These are phyloP conservation scores for Rhodotorula glutinis DNA, from an alignment of 1,284 basidiomycete species.

Conservation along the genomic window DNA sequence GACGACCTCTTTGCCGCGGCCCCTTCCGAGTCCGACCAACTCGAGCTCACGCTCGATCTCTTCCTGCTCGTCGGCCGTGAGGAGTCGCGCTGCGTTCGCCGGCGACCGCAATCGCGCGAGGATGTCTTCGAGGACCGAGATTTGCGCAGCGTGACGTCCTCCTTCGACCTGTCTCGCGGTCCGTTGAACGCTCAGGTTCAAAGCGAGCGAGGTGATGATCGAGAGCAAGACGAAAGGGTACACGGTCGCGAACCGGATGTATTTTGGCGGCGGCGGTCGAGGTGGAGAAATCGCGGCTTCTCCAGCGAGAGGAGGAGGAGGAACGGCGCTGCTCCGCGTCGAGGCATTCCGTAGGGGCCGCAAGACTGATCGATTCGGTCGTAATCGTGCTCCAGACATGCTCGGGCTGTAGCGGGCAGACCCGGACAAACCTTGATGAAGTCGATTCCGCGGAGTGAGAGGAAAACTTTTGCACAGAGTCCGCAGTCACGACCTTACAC, in stretches of 20 bases:
- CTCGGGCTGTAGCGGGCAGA: too few relatives aligned
- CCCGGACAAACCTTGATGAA: too few relatives aligned
- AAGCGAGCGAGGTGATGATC: slow-evolving; percentile 39
- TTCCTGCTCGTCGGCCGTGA: slow-evolving; percentile 8
- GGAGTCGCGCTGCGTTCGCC: not conserved
- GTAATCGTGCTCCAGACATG: too few relatives aligned
- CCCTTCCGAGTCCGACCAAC: slow-evolving; percentile 35
- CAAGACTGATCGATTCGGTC: too few relatives aligned
- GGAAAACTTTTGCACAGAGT: too few relatives aligned
- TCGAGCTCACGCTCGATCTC: slow-evolving; percentile 32
- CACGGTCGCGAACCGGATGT: slow-evolving; percentile 20
- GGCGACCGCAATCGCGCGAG: slow-evolving; percentile 1
- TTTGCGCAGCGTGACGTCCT: slow-evolving; percentile 32
- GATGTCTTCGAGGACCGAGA: slow-evolving; percentile 35
- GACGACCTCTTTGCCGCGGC: slow-evolving; percentile 20
- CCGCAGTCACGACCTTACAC: too few relatives aligned
- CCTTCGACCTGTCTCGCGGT: slow-evolving; percentile 21
- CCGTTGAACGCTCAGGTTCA: slow-evolving; percentile 40
- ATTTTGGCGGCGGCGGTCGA: slow-evolving; percentile 7
- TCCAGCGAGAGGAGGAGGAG: slow-evolving; percentile 32
- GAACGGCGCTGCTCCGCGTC: not conserved
- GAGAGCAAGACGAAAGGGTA: slow-evolving; percentile 42
- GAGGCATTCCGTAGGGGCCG: too few relatives aligned
- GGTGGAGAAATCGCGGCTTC: slow-evolving; percentile 4
- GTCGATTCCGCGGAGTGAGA: too few relatives aligned